Conservation (phyloP, 371 early-diverging fungal genomes). For the Mortierella sp. region DNA sequence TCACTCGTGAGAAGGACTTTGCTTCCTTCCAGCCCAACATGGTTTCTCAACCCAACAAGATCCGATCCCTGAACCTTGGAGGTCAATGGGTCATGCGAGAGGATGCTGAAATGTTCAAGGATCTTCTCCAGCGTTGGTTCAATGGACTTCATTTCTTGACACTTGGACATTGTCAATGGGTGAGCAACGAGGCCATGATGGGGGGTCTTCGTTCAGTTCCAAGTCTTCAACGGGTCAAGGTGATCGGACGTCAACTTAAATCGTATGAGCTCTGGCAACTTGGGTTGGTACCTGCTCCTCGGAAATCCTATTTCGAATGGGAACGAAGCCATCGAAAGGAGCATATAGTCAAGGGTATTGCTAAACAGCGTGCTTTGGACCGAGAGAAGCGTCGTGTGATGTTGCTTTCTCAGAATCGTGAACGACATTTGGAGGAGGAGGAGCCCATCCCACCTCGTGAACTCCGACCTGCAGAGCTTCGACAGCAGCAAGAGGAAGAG, state of each 20-base stretch:
- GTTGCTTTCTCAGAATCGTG: neutral
- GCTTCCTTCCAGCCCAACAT: neutral
- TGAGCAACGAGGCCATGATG: constrained; percentile 9
- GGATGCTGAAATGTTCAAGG: neutral
- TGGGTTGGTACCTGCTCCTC: constrained; percentile 9
- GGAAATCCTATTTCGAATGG: constrained; percentile 32
- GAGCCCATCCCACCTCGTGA: neutral
- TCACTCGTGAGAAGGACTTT: constrained; percentile 10
- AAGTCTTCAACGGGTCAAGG: constrained; percentile 10
- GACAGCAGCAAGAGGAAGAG: neutral
- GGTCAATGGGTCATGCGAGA: constrained; percentile 30
- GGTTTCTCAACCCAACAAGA: neutral
- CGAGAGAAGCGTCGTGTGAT: neutral
- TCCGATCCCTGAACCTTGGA: constrained; percentile 18
- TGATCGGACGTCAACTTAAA: constrained; percentile 13
- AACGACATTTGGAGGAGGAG: neutral
- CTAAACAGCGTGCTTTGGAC: constrained; percentile 2
- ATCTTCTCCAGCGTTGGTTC: constrained; percentile 19
- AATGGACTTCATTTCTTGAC: constrained; percentile 8
- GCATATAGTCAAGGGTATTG: neutral
- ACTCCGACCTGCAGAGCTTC: neutral
- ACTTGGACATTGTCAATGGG: constrained; percentile 3
- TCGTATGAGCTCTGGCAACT: constrained; percentile 34
- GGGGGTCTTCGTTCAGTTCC: constrained; percentile 12
- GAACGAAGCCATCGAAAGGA: constrained; percentile 18